Conservation (phyloP, 768 basidiomycete species). For the Clavulina sp. region DNA sequence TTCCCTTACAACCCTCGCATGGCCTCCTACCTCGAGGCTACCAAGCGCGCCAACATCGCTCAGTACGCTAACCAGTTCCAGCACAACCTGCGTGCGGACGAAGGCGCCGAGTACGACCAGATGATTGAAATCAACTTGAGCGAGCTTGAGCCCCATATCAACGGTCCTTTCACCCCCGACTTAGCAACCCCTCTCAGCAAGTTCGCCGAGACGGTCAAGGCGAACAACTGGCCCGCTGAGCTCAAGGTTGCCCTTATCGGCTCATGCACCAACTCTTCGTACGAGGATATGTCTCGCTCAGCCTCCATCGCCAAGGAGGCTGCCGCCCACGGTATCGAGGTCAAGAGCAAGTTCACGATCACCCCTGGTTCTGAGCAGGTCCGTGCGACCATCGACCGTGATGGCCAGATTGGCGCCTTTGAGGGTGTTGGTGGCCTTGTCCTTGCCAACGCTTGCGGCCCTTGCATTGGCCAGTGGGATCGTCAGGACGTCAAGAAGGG, state of each 20-base stretch:
- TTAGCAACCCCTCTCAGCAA: slow-evolving; percentile 96
- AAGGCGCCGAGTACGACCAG: slow-evolving; percentile 84
- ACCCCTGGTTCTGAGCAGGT: slow-evolving; percentile 98
- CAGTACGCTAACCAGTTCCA: slow-evolving; percentile 76
- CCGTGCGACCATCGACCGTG: slow-evolving; percentile 92
- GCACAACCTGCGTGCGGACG: slow-evolving; percentile 79
- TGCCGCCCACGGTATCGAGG: slow-evolving; percentile 62
- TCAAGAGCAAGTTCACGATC: slow-evolving; percentile 92
- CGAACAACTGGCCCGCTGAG: slow-evolving; percentile 93
- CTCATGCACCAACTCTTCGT: slow-evolving; percentile 99
- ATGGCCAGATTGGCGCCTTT: slow-evolving; percentile 79
- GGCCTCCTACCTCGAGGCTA: slow-evolving; percentile 87
- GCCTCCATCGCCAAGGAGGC: slow-evolving; percentile 89
- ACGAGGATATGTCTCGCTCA: slow-evolving; percentile 98
- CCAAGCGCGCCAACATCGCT: slow-evolving; percentile 75
- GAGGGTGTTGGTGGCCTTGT: slow-evolving; percentile 82
- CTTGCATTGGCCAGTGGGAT: slow-evolving; percentile 99
- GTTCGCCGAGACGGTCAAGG: slow-evolving; percentile 79
- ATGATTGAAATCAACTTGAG: slow-evolving; percentile 88
- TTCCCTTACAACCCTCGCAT: slow-evolving; percentile 98
- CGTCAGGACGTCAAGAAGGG: slow-evolving; percentile 93
- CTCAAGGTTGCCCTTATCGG: slow-evolving; percentile 96
- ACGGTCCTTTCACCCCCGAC: slow-evolving; percentile 99
- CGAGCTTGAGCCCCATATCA: slow-evolving; percentile 97
- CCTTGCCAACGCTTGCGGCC: slow-evolving; percentile 96